Evolutionary conservation across 2,329 filamentous ascomycete species (phyloP).

Genomic region (Furcasterigmium furcatum): DNA sequence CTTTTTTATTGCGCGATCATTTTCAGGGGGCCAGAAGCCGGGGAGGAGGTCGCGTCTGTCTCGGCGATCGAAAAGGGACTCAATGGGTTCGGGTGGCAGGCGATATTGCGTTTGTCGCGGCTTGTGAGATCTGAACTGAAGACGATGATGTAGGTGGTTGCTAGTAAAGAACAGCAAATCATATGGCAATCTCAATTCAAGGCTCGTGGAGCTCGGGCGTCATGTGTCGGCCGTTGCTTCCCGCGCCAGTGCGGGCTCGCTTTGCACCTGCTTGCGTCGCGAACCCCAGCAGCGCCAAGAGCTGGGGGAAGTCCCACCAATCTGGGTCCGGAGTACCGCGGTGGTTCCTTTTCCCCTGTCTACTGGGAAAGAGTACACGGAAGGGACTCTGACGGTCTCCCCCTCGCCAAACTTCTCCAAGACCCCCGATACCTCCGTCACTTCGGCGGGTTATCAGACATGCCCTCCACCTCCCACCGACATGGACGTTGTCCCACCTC

Average conservation of each 20-base stretch:
- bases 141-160: no score
- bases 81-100: no score
- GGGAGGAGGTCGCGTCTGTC: background rate
- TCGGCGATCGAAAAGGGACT: no score
- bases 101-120: no score
- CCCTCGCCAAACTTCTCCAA: background rate
- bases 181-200: no score
- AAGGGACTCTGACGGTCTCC: background rate
- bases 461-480: background rate
- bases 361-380: background rate
- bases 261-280: no score
- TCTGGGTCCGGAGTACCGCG: background rate
- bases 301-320: background rate
- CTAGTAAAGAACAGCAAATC: no score
- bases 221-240: no score
- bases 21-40: slow-evolving; percentile 6
- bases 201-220: no score
- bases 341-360: background rate
- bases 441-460: background rate
- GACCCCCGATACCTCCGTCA: background rate
- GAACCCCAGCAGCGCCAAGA: background rate
- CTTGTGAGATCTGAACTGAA: no score
- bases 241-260: no score
- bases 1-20: slow-evolving; percentile 15
- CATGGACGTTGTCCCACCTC: no score